A percentile compares a stretch with the other conserved stretches of the same genome.
These are phyloP conservation scores for Aureobasidium sp. DNA, from an alignment of 2,329 filamentous ascomycete species.

Conservation along the genomic window DNA sequence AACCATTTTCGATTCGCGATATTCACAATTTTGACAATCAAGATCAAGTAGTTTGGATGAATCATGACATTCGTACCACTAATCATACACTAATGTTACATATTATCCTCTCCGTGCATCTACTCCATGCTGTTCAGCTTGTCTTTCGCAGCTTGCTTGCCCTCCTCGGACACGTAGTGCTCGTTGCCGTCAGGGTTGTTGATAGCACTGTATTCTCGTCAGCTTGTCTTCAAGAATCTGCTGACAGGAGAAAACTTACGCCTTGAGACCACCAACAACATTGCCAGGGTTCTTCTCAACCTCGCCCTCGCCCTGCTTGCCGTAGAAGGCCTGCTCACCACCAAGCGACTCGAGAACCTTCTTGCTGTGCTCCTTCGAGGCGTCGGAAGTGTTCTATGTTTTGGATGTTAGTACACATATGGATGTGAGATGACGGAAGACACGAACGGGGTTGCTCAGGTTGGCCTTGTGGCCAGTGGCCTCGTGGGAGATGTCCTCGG, in stretches of 20 bases:
- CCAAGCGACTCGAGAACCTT: constrained; percentile 30
- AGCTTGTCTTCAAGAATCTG: not conserved
- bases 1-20: too few relatives aligned
- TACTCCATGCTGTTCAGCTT: constrained; percentile 14
- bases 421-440: not conserved
- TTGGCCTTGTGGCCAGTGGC: constrained; percentile 47
- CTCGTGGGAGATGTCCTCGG: constrained; percentile 30
- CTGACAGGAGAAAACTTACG: not conserved
- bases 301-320: constrained; percentile 33
- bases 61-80: not conserved
- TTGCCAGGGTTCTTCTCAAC: constrained; percentile 4
- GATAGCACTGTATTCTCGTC: not conserved
- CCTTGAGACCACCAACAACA: constrained; percentile 18
- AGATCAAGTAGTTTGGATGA: not conserved
- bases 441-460: constrained; percentile 38
- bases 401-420: not conserved
- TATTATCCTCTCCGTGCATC: not conserved
- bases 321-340: constrained; percentile 33
- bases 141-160: constrained; percentile 17
- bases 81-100: not conserved
- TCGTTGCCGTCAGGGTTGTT: not conserved
- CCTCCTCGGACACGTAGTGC: constrained; percentile 10
- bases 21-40: too few relatives aligned
- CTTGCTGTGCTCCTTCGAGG: constrained; percentile 40
- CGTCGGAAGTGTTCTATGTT: constrained; percentile 36